These are phyloP conservation scores for Helminthosporium solani DNA, from an alignment of 2,329 filamentous ascomycete genomes.

Conservation along the genomic window DNA sequence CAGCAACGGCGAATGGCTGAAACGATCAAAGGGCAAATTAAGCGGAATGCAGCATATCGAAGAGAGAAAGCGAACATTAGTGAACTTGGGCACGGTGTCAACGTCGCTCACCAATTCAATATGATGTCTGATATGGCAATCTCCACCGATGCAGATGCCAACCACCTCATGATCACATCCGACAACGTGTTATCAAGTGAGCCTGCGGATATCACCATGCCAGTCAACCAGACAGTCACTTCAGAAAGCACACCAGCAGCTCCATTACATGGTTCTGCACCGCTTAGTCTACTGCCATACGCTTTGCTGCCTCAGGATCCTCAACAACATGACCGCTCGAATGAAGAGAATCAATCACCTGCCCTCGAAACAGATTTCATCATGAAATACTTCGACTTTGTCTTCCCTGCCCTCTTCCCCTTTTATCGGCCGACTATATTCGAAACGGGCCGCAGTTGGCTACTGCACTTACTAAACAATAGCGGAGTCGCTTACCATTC, in stretches of 20 bases:
- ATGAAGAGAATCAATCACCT: conserved; percentile 5
- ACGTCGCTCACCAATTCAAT: neutral
- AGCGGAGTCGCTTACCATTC: conserved; percentile 16
- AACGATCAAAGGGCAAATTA: conserved; percentile 14
- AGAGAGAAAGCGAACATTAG: conserved; percentile 8
- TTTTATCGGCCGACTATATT: conserved; percentile 13
- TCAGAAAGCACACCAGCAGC: neutral
- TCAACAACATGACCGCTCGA: conserved; percentile 3
- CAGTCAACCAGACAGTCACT: neutral
- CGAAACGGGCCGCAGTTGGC: conserved; percentile 17
- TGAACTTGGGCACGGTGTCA: neutral
- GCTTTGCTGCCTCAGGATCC: conserved; percentile 7
- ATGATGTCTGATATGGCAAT: neutral
- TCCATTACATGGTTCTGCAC: neutral
- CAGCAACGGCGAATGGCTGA: conserved; percentile 10
- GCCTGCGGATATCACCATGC: neutral
- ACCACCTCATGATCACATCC: conserved; percentile 5
- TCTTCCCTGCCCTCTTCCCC: conserved; percentile 16
- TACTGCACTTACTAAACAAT: conserved; percentile 13
- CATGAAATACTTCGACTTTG: conserved; percentile 18
- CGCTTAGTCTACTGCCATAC: neutral
- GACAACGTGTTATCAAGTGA: neutral
- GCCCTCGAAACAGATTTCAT: conserved; percentile 15
- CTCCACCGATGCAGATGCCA: neutral
- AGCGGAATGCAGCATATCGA: conserved; percentile 9